A percentile compares a stretch with the other conserved stretches of the same genome.
These are phyloP conservation scores for Fusarium chuoi DNA, from an alignment of 2,329 filamentous ascomycete genomes.

Conservation along the genomic window DNA sequence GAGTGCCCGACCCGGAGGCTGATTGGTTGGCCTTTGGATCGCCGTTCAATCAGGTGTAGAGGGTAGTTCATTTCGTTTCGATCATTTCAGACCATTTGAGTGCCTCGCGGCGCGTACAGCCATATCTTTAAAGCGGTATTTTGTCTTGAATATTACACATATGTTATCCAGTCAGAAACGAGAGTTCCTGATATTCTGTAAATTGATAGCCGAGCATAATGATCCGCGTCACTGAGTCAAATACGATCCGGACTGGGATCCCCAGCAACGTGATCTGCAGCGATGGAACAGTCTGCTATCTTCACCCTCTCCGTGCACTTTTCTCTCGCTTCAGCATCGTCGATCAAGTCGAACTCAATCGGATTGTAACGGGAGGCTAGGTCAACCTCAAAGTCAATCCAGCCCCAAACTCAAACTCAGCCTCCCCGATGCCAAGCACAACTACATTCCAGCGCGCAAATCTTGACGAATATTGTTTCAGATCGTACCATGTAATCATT, in stretches of 20 bases:
- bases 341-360: constrained; percentile 21
- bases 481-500: constrained; percentile 13
- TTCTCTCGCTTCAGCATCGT: background rate
- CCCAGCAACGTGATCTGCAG: background rate
- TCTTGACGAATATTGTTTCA: background rate
- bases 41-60: constrained; percentile 2
- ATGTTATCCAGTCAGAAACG: no score
- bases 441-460: constrained; percentile 4
- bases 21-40: constrained; percentile 35
- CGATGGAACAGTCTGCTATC: background rate
- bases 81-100: background rate
- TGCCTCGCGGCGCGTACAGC: constrained; percentile 7
- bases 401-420: constrained; percentile 15
- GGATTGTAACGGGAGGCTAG: background rate
- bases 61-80: background rate
- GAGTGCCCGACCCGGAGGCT: constrained; percentile 23
- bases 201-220: background rate
- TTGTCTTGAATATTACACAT: background rate
- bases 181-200: no score
- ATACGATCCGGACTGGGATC: background rate
- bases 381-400: background rate
- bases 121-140: background rate
- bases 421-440: background rate
- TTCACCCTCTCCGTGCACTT: background rate
- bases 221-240: background rate